phyloP scores from a whole-genome alignment of 805 yeast genomes.

The Starmera caribaea region DNA sequence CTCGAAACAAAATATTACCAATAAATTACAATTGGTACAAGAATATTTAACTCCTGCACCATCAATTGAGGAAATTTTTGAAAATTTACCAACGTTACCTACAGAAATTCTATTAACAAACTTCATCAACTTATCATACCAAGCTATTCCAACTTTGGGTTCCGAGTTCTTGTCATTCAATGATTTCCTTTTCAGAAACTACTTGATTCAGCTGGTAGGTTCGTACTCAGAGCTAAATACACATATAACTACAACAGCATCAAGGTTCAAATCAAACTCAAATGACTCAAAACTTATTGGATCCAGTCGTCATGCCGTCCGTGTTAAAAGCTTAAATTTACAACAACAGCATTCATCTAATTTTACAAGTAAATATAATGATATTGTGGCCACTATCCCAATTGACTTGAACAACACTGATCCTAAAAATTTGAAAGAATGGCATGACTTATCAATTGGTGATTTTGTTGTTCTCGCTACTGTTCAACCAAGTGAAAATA shows the following conservation, averaged over 20 bases:
- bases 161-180: constrained; percentile 2
- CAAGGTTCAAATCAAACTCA: constrained; percentile 7
- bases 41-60: no score
- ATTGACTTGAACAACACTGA: constrained; percentile 2
- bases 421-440: constrained; percentile 2
- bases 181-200: constrained; percentile 7
- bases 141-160: not conserved
- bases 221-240: constrained; percentile 1
- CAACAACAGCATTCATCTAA: not conserved
- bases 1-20: not conserved
- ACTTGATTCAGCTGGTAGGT: constrained; percentile 1
- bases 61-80: no score
- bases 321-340: not conserved
- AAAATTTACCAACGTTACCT: not conserved
- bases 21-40: no score
- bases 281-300: constrained; percentile 8
- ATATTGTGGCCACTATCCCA: not conserved
- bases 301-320: constrained; percentile 11
- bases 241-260: constrained; percentile 6
- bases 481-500: constrained; percentile 2
- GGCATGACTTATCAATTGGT: constrained; percentile 7
- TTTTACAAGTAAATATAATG: not conserved
- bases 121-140: not conserved
- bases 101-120: not conserved
- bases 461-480: constrained; percentile 9